Evolutionary conservation across 768 basidiomycete genomes (phyloP).

Genomic region (Ramaria sp.): DNA sequence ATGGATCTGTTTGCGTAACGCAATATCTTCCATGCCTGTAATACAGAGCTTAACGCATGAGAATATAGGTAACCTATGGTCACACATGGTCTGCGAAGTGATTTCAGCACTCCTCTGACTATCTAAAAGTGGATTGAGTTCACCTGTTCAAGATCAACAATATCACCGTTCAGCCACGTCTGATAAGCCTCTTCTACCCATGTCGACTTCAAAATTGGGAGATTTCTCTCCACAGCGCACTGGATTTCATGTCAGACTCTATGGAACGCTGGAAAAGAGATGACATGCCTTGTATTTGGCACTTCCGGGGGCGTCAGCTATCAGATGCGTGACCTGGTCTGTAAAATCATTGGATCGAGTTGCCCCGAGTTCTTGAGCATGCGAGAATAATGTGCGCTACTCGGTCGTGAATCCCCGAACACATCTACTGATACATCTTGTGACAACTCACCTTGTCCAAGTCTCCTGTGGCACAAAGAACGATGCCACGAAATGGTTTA

Average conservation of each 20-base stretch:
- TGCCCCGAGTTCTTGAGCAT: slow-evolving; percentile 77
- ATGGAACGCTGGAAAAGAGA: not conserved
- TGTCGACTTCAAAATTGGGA: slow-evolving; percentile 66
- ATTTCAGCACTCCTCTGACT: not conserved
- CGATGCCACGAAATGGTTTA: slow-evolving; percentile 53
- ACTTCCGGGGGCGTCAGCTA: slow-evolving; percentile 71
- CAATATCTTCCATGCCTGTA: slow-evolving; percentile 62
- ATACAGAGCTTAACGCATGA: slow-evolving; percentile 56
- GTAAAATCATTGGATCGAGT: slow-evolving; percentile 60
- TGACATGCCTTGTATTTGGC: slow-evolving; percentile 67
- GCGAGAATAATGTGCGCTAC: slow-evolving; percentile 61
- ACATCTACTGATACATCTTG: too few relatives aligned
- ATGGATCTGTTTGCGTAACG: slow-evolving; percentile 51
- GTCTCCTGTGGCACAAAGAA: slow-evolving; percentile 70
- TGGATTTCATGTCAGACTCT: slow-evolving; percentile 19
- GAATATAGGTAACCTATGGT: slow-evolving; percentile 65
- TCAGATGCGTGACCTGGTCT: slow-evolving; percentile 76
- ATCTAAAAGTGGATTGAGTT: slow-evolving; percentile 13
- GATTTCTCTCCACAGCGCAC: slow-evolving; percentile 74
- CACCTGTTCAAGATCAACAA: slow-evolving; percentile 59
- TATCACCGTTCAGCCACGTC: slow-evolving; percentile 71
- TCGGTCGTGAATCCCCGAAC: too few relatives aligned
- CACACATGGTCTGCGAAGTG: slow-evolving; percentile 38
- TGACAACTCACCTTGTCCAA: slow-evolving; percentile 50
- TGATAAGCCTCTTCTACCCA: slow-evolving; percentile 70